These are phyloP conservation scores for Fusarium brachygibbosum DNA, from an alignment of 2,329 filamentous ascomycete genomes.

Conservation along the genomic window DNA sequence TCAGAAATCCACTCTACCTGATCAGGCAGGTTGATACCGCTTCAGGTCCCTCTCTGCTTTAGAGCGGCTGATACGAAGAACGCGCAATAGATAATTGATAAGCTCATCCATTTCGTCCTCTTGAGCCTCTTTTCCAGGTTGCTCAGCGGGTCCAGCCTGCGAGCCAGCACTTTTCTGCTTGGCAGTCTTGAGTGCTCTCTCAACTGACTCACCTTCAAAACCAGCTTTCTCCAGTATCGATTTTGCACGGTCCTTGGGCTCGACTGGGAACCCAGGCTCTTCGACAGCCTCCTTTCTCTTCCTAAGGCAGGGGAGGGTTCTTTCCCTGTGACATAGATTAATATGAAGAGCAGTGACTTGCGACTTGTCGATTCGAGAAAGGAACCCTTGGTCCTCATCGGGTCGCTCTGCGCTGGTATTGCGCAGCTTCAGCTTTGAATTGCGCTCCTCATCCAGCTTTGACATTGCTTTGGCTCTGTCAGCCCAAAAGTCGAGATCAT, in stretches of 20 bases:
- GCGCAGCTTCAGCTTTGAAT: too few species aligned
- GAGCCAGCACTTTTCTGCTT: not conserved
- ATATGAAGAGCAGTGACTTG: slow-evolving; percentile 1
- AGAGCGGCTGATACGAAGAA: not conserved
- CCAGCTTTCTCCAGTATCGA: not conserved
- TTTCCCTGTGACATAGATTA: slow-evolving; percentile 19
- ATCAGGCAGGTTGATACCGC: not conserved
- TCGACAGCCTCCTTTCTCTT: not conserved
- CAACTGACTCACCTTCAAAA: not conserved
- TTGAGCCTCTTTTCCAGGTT: not conserved
- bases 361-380: not conserved
- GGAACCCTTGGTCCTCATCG: not conserved
- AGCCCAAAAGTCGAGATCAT: slow-evolving; percentile 35
- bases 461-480: not conserved
- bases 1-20: not conserved
- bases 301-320: not conserved
- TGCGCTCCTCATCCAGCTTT: not conserved
- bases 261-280: not conserved
- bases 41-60: not conserved
- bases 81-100: not conserved
- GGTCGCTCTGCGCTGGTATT: not conserved
- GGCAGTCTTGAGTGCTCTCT: not conserved
- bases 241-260: not conserved
- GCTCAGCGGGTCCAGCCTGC: not conserved
- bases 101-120: not conserved